Conservation (phyloP, 1,139 yeast genomes). For the Suhomyces coccinellae region DNA sequence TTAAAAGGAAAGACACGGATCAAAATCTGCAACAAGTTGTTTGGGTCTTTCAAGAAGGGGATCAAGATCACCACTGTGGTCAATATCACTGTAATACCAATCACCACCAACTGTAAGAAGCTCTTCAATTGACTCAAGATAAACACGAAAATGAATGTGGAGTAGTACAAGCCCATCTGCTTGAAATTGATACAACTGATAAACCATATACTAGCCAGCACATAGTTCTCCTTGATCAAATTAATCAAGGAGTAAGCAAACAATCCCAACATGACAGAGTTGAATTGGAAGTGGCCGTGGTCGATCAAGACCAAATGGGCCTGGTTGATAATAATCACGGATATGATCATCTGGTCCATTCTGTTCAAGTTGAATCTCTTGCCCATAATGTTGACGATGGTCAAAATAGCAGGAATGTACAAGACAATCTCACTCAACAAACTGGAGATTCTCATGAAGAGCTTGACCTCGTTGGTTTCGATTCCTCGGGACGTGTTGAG, state of each 20-base stretch:
- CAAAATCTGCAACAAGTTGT: constrained; percentile 36
- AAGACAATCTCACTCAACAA: constrained; percentile 70
- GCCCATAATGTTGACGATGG: constrained; percentile 68
- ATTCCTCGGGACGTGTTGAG: constrained; percentile 71
- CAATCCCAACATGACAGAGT: constrained; percentile 90
- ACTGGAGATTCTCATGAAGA: constrained; percentile 82
- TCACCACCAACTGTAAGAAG: constrained; percentile 52
- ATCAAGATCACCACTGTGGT: constrained; percentile 54
- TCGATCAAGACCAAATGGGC: constrained; percentile 84
- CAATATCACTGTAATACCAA: constrained; percentile 61
- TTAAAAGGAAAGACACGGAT: constrained; percentile 85
- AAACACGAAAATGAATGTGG: constrained; percentile 84
- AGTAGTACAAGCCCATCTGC: constrained; percentile 93
- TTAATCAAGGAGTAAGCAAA: constrained; percentile 68
- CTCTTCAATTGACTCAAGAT: constrained; percentile 42
- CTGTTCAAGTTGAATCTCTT: constrained; percentile 54
- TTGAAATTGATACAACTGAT: constrained; percentile 79
- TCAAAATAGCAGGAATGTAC: constrained; percentile 79
- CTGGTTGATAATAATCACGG: constrained; percentile 74
- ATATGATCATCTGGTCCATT: constrained; percentile 73
- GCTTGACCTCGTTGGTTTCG: constrained; percentile 66
- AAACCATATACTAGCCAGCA: constrained; percentile 77
- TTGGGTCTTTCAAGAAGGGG: constrained; percentile 52
- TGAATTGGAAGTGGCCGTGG: constrained; percentile 97
- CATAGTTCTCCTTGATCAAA: constrained; percentile 60